phyloP scores from a whole-genome alignment of 208 protist genomes.

The Leishmania martiniquensis region DNA sequence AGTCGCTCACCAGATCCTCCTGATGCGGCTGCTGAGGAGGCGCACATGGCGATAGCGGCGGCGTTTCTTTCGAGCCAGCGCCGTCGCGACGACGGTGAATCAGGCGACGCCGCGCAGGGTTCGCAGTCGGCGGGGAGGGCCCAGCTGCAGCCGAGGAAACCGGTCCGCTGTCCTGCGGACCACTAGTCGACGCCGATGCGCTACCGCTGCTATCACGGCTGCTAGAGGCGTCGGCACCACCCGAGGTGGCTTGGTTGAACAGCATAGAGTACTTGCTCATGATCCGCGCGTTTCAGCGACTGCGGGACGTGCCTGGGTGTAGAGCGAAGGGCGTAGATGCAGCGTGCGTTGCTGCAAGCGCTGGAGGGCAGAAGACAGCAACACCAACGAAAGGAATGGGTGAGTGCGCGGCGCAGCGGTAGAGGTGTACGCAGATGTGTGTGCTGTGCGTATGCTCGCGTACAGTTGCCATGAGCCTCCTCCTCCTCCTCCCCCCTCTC shows the following conservation, averaged over 20 bases:
- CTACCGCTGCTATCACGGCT: not conserved
- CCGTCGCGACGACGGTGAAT: conserved; percentile 18
- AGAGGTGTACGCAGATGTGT: not conserved
- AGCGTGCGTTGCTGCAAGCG: not conserved
- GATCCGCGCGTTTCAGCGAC: not conserved
- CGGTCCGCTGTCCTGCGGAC: not conserved
- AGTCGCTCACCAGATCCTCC: not conserved
- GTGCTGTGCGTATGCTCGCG: not conserved
- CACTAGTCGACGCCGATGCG: not conserved
- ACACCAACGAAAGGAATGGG: not conserved
- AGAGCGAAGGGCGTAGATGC: not conserved
- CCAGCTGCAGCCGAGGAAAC: not conserved
- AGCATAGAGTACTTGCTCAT: conserved; percentile 62
- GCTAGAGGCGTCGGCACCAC: not conserved
- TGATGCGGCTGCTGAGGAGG: not conserved
- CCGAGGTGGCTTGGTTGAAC: conserved; percentile 19
- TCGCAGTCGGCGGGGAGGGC: not conserved
- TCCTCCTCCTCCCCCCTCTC: too few relatives aligned
- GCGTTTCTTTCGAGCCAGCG: not conserved
- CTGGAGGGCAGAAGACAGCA: not conserved
- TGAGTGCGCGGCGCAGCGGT: not conserved
- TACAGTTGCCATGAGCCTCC: not conserved
- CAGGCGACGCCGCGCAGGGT: conserved; percentile 1
- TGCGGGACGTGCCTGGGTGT: not conserved
- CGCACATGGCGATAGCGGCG: not conserved